Evolutionary conservation across 257 asterid genomes (phyloP).

Genomic region (Petunia secreta): DNA sequence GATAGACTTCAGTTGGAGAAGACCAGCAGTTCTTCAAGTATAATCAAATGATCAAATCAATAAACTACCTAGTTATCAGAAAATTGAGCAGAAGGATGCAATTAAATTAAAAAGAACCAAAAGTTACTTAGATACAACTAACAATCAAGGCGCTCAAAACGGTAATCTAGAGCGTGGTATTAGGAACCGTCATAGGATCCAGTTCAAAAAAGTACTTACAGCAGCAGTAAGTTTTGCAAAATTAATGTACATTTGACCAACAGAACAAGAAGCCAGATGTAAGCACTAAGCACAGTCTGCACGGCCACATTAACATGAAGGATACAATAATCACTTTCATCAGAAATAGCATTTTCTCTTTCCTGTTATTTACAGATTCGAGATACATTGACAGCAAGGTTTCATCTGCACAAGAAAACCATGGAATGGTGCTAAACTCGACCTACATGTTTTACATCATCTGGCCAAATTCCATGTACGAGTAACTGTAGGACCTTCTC

Average conservation of each 20-base stretch:
- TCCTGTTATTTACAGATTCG: neutral
- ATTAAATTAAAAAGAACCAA: neutral
- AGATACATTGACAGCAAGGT: neutral
- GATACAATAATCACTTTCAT: neutral
- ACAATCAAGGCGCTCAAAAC: neutral
- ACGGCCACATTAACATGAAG: neutral
- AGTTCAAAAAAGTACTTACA: neutral
- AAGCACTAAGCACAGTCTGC: neutral
- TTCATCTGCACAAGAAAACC: neutral
- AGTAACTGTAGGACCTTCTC: neutral
- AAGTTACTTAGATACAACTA: neutral
- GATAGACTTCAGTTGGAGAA: neutral
- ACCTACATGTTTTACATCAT: neutral
- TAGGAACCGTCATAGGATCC: neutral
- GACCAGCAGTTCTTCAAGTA: neutral
- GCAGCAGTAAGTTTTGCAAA: neutral
- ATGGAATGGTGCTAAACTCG: too few relatives aligned
- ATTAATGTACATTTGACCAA: neutral
- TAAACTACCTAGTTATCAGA: neutral
- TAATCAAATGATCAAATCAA: neutral
- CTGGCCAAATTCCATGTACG: neutral
- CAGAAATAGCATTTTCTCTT: neutral
- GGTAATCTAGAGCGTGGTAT: neutral
- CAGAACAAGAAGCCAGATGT: neutral
- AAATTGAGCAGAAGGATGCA: neutral